Conservation (phyloP, 2,329 filamentous ascomycete genomes). For the Colletotrichum simmondsii region DNA sequence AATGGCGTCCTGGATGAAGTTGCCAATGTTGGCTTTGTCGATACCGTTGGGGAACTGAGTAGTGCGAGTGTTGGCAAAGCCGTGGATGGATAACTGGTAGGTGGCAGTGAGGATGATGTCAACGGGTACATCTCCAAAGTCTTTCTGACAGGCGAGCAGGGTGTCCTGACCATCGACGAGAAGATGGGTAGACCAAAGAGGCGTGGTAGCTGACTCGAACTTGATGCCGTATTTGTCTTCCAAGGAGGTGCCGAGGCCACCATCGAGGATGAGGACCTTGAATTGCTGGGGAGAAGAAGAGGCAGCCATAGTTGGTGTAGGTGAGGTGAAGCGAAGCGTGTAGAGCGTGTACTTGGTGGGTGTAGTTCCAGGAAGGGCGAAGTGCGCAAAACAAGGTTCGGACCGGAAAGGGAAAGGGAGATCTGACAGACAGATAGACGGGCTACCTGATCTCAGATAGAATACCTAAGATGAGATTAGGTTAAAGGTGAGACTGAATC, state of each 20-base stretch:
- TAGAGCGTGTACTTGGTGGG: too few species aligned
- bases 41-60: constrained; percentile 56
- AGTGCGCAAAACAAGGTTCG: not conserved
- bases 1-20: constrained; percentile 56
- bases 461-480: not conserved
- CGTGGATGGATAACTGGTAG: constrained; percentile 70
- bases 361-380: not conserved
- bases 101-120: constrained; percentile 75
- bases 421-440: not conserved
- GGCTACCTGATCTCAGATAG: not conserved
- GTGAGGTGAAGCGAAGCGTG: not conserved
- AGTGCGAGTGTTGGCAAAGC: constrained; percentile 63
- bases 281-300: not conserved
- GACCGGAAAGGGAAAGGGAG: not conserved
- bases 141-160: constrained; percentile 64
- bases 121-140: constrained; percentile 66
- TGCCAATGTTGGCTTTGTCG: constrained; percentile 47
- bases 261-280: constrained; percentile 66
- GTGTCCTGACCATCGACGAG: constrained; percentile 64
- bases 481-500: not conserved
- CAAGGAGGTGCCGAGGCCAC: constrained; percentile 75
- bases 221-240: constrained; percentile 64
- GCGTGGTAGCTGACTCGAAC: constrained; percentile 61
- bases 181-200: constrained; percentile 76
- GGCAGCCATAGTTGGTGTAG: constrained; percentile 14